phyloP scores from a whole-genome alignment of 345 rosid species.

The Lenwebbia sp. region DNA sequence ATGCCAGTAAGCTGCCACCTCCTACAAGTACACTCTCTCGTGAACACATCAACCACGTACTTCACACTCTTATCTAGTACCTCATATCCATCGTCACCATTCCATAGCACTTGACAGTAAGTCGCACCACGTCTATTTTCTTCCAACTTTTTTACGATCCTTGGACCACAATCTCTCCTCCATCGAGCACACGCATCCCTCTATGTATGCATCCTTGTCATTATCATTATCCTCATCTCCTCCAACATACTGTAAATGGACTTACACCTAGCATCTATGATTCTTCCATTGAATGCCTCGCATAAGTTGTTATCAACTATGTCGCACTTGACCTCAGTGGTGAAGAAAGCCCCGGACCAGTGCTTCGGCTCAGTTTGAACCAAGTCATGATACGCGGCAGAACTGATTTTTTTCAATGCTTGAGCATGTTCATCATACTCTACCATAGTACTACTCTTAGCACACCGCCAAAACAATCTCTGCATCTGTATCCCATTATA shows the following conservation, averaged over 20 bases:
- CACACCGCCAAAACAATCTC: background rate
- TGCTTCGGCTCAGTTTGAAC: background rate
- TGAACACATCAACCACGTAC: background rate
- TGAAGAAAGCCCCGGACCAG: rapidly evolving
- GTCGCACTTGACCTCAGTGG: background rate
- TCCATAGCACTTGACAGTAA: background rate
- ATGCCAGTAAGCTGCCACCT: background rate
- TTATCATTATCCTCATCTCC: background rate
- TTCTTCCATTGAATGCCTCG: background rate
- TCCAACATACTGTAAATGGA: background rate
- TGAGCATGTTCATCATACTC: background rate
- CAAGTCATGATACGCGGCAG: rapidly evolving
- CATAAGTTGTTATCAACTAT: background rate
- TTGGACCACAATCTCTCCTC: background rate
- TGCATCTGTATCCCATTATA: background rate
- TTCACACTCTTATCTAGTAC: background rate
- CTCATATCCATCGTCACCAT: background rate
- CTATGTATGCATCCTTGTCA: background rate
- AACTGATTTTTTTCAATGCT: background rate
- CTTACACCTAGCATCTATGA: background rate
- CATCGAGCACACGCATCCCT: background rate
- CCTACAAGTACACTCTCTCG: background rate
- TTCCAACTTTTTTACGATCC: background rate
- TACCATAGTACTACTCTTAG: background rate
- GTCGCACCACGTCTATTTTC: background rate